These are phyloP conservation scores for Cutaneotrichosporon cavernicola DNA, from an alignment of 1,284 basidiomycete species.

Conservation along the genomic window DNA sequence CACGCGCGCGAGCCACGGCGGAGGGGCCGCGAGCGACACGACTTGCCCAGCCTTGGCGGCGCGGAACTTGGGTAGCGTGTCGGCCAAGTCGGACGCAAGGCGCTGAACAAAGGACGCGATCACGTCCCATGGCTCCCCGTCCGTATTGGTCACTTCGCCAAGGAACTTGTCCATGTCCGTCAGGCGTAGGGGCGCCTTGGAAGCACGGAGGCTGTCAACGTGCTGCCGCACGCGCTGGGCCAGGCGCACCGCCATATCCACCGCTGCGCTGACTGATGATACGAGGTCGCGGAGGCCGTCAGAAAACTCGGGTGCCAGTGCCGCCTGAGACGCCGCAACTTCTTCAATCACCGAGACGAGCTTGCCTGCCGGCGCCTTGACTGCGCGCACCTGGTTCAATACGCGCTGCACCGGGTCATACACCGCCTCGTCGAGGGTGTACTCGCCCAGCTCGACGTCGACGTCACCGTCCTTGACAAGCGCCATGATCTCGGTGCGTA, in stretches of 20 bases:
- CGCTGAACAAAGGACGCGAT: conserved; percentile 68
- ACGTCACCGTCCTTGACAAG: conserved; percentile 73
- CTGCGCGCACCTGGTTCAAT: conserved; percentile 73
- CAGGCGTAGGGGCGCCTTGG: conserved; percentile 74
- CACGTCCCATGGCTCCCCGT: conserved; percentile 65
- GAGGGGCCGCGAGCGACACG: conserved; percentile 58
- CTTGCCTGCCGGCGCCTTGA: conserved; percentile 81
- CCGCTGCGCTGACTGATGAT: conserved; percentile 71
- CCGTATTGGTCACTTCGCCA: conserved; percentile 62
- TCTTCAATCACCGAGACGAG: conserved; percentile 79
- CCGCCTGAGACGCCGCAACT: conserved; percentile 66
- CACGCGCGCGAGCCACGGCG: conserved; percentile 87
- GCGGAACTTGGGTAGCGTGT: conserved; percentile 67
- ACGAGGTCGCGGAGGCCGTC: conserved; percentile 70
- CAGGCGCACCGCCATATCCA: conserved; percentile 88
- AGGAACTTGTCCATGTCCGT: conserved; percentile 68
- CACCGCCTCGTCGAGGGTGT: conserved; percentile 68
- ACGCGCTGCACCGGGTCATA: conserved; percentile 77
- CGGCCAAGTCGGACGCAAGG: conserved; percentile 68
- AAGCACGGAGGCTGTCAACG: conserved; percentile 67
- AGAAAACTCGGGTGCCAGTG: conserved; percentile 68
- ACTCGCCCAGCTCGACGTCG: conserved; percentile 66
- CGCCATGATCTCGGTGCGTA: conserved; percentile 74
- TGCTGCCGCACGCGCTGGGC: conserved; percentile 83
- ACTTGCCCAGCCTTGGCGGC: conserved; percentile 62